phyloP scores from a whole-genome alignment of 495 filamentous ascomycete genomes.

The Tuber calosporum region DNA sequence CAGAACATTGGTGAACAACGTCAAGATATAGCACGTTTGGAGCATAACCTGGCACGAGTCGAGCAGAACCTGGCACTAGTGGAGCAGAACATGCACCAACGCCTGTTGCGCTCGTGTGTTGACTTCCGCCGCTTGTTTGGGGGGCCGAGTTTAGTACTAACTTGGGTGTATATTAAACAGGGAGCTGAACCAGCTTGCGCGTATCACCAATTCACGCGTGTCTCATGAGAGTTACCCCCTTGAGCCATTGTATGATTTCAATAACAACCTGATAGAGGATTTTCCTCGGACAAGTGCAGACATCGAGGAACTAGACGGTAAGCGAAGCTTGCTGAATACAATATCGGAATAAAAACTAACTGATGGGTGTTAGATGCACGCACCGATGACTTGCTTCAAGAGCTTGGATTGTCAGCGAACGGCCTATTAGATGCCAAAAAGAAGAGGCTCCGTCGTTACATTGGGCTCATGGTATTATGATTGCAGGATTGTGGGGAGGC shows the following conservation, averaged over 20 bases:
- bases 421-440: no score
- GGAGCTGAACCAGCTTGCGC: conserved; percentile 16
- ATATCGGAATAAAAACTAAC: conserved; percentile 13
- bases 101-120: conserved; percentile 1
- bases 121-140: conserved; percentile 1
- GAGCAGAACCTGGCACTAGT: no score
- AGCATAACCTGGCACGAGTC: no score
- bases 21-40: no score
- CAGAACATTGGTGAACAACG: no score
- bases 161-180: conserved; percentile 17
- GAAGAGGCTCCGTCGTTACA: no score
- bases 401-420: no score
- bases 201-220: conserved; percentile 15
- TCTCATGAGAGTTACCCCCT: conserved; percentile 10
- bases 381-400: conserved; percentile 13
- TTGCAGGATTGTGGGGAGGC: no score
- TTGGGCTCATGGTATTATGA: no score
- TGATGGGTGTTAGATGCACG: conserved; percentile 14
- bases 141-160: conserved; percentile 5
- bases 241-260: conserved; percentile 15
- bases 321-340: conserved; percentile 17
- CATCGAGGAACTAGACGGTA: conserved; percentile 19
- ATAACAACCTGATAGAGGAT: conserved; percentile 5
- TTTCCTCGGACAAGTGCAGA: conserved; percentile 18
- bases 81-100: no score